A percentile compares a stretch with the other conserved stretches of the same genome.
These are phyloP conservation scores for Phaeosphaeria sp. DNA, from an alignment of 2,329 filamentous ascomycete species.

Conservation along the genomic window DNA sequence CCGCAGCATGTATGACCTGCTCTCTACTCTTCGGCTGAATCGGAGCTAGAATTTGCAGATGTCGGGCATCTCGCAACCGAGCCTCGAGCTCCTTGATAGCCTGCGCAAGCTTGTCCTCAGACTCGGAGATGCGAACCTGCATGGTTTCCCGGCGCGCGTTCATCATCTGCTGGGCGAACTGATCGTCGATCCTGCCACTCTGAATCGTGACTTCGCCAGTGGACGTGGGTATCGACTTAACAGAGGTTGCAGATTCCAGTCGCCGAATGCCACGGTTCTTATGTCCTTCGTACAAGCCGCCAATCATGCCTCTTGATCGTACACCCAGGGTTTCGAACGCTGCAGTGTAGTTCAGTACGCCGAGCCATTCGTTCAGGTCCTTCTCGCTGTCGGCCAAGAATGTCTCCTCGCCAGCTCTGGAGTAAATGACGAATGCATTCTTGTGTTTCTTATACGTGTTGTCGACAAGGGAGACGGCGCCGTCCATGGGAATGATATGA, in stretches of 20 bases:
- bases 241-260: constrained; percentile 64
- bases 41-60: constrained; percentile 86
- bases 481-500: constrained; percentile 89
- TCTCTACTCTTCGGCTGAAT: constrained; percentile 92
- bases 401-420: constrained; percentile 83
- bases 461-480: constrained; percentile 88
- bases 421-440: constrained; percentile 89
- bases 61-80: constrained; percentile 86
- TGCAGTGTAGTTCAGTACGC: constrained; percentile 94
- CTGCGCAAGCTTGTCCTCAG: constrained; percentile 76
- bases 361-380: constrained; percentile 96
- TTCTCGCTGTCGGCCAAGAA: constrained; percentile 88
- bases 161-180: constrained; percentile 87
- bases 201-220: constrained; percentile 77
- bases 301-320: constrained; percentile 85
- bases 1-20: constrained; percentile 82
- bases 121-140: constrained; percentile 80
- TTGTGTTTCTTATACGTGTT: constrained; percentile 93
- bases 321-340: constrained; percentile 93
- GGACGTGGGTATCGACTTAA: constrained; percentile 70
- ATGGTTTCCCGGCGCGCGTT: constrained; percentile 83
- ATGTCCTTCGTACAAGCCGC: constrained; percentile 85
- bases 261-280: constrained; percentile 74
- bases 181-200: constrained; percentile 75
- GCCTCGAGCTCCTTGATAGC: constrained; percentile 80